A percentile compares a stretch with the other conserved stretches of the same genome.
Conservation (phyloP, 1,284 basidiomycete genomes). For the Inonotus obliquus region DNA sequence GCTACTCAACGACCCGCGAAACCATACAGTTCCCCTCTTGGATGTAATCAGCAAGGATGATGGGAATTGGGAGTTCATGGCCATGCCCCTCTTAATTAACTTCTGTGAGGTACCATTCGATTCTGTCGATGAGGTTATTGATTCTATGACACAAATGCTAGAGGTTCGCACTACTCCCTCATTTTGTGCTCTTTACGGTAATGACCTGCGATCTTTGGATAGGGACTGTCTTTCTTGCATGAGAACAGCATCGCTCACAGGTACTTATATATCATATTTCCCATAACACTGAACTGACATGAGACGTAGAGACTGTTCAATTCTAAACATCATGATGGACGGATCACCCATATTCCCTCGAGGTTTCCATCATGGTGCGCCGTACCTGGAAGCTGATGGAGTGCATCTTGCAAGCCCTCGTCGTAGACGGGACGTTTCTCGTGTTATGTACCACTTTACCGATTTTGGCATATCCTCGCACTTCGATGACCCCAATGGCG, state of each 20-base stretch:
- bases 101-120: conserved; percentile 27
- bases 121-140: conserved; percentile 28
- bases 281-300: too few species aligned
- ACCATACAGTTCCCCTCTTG: conserved; percentile 30
- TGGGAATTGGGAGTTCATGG: conserved; percentile 24
- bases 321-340: conserved; percentile 37
- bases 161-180: conserved; percentile 2
- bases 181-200: not conserved
- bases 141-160: conserved; percentile 31
- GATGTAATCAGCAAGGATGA: conserved; percentile 26
- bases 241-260: not conserved
- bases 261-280: not conserved
- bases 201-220: not conserved
- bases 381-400: not conserved
- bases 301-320: conserved; percentile 40
- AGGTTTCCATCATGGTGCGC: conserved; percentile 22
- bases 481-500: conserved; percentile 5
- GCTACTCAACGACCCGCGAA: conserved; percentile 22
- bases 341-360: conserved; percentile 27
- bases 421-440: conserved; percentile 10
- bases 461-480: conserved; percentile 27
- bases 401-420: not conserved
- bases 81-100: conserved; percentile 31
- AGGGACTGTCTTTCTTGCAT: conserved; percentile 5
- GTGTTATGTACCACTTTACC: conserved; percentile 27